These are phyloP conservation scores for Oemleria cerasiformis DNA, from an alignment of 306 rosid species.

Conservation along the genomic window DNA sequence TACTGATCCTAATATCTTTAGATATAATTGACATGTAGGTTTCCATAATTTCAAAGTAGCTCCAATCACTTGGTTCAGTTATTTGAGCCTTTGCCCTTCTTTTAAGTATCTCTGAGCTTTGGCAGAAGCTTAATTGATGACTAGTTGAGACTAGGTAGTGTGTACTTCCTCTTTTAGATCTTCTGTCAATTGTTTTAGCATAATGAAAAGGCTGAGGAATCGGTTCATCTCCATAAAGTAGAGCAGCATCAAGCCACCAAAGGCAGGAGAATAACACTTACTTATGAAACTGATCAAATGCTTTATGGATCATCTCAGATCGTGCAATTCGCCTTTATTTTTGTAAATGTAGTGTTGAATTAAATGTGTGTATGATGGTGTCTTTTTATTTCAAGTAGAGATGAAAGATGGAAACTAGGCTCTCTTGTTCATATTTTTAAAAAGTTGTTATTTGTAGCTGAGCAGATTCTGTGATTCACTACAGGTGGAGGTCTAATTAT, in stretches of 20 bases:
- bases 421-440: neutral
- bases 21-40: neutral
- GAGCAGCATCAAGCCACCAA: too few relatives aligned
- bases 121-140: neutral
- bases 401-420: neutral
- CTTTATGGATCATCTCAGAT: too few relatives aligned
- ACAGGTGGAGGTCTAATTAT: constrained; percentile 92
- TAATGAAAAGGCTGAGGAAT: neutral
- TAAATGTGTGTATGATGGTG: neutral
- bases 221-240: neutral
- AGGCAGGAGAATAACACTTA: too few relatives aligned
- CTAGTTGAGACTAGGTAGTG: neutral
- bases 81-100: neutral
- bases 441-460: constrained; percentile 1
- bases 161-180: too few relatives aligned
- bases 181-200: neutral
- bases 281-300: too few relatives aligned
- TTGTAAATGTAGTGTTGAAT: too few relatives aligned
- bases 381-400: too few relatives aligned
- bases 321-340: too few relatives aligned
- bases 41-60: neutral
- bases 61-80: neutral
- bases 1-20: constrained; percentile 15
- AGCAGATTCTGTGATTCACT: constrained; percentile 4
- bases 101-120: neutral